Conservation (phyloP, 1,139 yeast genomes). For the Geotrichum cucujoidarum region DNA sequence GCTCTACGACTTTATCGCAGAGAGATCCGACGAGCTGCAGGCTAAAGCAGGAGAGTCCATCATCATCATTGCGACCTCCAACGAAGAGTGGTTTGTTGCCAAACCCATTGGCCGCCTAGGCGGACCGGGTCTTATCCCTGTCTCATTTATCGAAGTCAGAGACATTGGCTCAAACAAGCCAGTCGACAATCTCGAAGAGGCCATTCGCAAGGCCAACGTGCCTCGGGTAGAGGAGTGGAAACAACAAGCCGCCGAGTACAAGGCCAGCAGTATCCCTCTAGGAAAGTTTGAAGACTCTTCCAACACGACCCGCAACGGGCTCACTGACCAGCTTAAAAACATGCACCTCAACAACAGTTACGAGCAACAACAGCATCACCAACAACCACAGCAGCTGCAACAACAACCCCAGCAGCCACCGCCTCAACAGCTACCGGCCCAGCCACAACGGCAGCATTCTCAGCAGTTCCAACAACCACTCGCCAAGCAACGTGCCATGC, state of each 20-base stretch:
- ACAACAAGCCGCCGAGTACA: conserved; percentile 80
- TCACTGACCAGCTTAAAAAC: conserved; percentile 16
- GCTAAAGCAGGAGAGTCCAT: conserved; percentile 83
- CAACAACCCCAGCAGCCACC: no score
- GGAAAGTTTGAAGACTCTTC: conserved; percentile 44
- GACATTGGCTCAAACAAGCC: conserved; percentile 64
- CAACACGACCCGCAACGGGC: neutral
- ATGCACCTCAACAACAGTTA: conserved; percentile 8
- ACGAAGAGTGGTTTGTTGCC: conserved; percentile 95
- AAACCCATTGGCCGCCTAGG: conserved; percentile 93
- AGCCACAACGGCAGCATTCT: conserved; percentile 18
- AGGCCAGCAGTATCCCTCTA: conserved; percentile 82
- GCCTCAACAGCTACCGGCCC: conserved; percentile 7
- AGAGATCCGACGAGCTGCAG: conserved; percentile 80
- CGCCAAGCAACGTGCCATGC: no score
- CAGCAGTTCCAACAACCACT: conserved; percentile 19
- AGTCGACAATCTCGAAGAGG: conserved; percentile 45
- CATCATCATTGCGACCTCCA: conserved; percentile 92
- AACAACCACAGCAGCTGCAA: no score
- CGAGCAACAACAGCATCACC: neutral
- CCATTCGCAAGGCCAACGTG: conserved; percentile 59
- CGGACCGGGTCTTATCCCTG: conserved; percentile 96
- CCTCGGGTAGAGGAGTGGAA: conserved; percentile 98
- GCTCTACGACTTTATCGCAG: conserved; percentile 81
- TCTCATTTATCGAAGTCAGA: conserved; percentile 77